Percentiles rank a stretch among this genome's conserved stretches.
phyloP scores from a whole-genome alignment of 495 filamentous ascomycete species.

The Daldinia loculata region DNA sequence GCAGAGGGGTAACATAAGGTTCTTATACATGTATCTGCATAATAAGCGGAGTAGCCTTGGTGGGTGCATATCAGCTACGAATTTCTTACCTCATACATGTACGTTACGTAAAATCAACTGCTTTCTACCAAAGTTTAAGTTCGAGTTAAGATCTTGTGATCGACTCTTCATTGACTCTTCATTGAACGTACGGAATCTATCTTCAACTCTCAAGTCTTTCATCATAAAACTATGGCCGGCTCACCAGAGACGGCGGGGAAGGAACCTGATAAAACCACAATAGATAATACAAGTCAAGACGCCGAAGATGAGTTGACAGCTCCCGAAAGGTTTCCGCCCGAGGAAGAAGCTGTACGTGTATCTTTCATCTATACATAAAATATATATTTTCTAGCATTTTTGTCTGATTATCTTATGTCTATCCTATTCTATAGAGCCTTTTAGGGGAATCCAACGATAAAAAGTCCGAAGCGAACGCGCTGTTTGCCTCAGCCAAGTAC shows the following conservation, averaged over 20 bases:
- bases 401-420: constrained; percentile 13
- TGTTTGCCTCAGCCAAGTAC: constrained; percentile 77
- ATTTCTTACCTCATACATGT: not conserved
- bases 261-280: constrained; percentile 7
- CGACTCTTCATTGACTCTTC: not conserved
- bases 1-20: not conserved
- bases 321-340: constrained; percentile 61
- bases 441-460: constrained; percentile 75
- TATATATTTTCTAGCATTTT: not conserved
- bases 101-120: not conserved
- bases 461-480: constrained; percentile 78
- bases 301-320: constrained; percentile 35
- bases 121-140: not conserved
- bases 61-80: not conserved
- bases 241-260: constrained; percentile 3
- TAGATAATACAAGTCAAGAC: constrained; percentile 10
- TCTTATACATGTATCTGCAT: not conserved
- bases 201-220: not conserved
- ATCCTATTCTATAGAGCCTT: constrained; percentile 60
- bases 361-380: constrained; percentile 1
- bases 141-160: not conserved
- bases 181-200: not conserved
- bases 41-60: not conserved
- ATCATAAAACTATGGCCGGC: constrained; percentile 10
- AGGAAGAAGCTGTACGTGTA: constrained; percentile 76